A percentile compares a stretch with the other conserved stretches of the same genome.
phyloP scores from a whole-genome alignment of 2,329 filamentous ascomycete species.

The Exophiala spinifera region DNA sequence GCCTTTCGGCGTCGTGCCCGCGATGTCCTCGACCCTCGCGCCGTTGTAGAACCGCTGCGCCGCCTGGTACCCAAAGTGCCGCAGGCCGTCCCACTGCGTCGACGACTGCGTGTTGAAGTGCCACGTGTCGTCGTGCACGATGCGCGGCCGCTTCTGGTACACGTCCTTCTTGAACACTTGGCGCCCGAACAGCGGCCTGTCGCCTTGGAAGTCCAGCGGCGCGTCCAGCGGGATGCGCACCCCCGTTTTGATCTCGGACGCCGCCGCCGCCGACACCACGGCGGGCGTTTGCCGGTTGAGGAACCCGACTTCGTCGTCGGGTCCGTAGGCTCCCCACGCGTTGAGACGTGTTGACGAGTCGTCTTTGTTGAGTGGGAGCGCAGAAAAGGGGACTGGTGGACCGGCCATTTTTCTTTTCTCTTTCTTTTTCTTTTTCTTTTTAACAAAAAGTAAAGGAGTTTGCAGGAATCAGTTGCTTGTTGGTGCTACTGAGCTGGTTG shows the following conservation, averaged over 20 bases:
- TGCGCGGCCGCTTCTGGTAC: slow-evolving; percentile 30
- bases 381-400: slow-evolving; percentile 29
- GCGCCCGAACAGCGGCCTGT: slow-evolving; percentile 36
- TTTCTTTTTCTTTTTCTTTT: no score
- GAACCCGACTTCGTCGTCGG: slow-evolving; percentile 52
- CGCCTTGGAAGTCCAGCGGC: slow-evolving; percentile 39
- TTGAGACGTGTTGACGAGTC: slow-evolving; percentile 42
- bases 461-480: no score
- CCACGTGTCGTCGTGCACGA: slow-evolving; percentile 32
- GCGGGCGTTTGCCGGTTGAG: slow-evolving; percentile 54
- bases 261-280: slow-evolving; percentile 40
- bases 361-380: slow-evolving; percentile 51
- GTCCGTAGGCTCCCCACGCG: slow-evolving; percentile 56
- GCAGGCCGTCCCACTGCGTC: slow-evolving; percentile 31
- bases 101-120: slow-evolving; percentile 30
- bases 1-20: slow-evolving; percentile 19
- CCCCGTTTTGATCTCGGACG: slow-evolving; percentile 45
- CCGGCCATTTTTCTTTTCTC: no score
- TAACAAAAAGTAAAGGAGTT: no score
- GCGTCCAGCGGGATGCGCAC: slow-evolving; percentile 33
- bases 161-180: slow-evolving; percentile 33
- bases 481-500: no score
- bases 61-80: slow-evolving; percentile 29
- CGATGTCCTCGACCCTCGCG: slow-evolving; percentile 30
- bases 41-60: slow-evolving; percentile 29